Conservation (phyloP, 768 basidiomycete genomes). For the Tubosaeta sp. region DNA sequence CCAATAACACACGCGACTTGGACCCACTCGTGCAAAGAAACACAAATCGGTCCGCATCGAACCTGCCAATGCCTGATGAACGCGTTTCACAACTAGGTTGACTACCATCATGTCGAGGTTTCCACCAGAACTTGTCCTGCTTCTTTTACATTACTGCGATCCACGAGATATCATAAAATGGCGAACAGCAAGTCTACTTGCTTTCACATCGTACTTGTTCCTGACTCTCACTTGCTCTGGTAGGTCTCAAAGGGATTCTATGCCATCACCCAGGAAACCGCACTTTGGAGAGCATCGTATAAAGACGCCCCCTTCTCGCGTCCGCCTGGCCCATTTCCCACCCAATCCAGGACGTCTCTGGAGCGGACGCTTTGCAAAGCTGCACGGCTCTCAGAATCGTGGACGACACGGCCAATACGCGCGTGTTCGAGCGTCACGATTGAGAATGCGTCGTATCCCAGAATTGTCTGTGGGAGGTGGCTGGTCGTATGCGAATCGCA, state of each 20-base stretch:
- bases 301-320: no score
- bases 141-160: neutral
- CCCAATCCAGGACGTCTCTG: neutral
- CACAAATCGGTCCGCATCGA: no score
- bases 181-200: neutral
- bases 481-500: neutral
- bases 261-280: no score
- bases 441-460: neutral
- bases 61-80: no score
- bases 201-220: neutral
- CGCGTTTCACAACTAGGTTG: no score
- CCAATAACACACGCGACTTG: no score
- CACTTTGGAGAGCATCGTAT: no score
- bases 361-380: slow-evolving; percentile 1
- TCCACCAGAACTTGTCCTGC: neutral
- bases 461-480: slow-evolving; percentile 3
- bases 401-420: slow-evolving; percentile 1
- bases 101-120: neutral
- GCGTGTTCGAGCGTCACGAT: neutral
- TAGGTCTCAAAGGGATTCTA: slow-evolving; percentile 8
- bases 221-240: neutral
- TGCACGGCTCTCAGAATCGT: neutral
- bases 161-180: slow-evolving; percentile 2
- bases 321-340: neutral
- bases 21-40: neutral